A percentile compares a stretch with the other conserved stretches of the same genome.
Conservation (phyloP, 805 yeast genomes). For the Lipomyces yamadae region DNA sequence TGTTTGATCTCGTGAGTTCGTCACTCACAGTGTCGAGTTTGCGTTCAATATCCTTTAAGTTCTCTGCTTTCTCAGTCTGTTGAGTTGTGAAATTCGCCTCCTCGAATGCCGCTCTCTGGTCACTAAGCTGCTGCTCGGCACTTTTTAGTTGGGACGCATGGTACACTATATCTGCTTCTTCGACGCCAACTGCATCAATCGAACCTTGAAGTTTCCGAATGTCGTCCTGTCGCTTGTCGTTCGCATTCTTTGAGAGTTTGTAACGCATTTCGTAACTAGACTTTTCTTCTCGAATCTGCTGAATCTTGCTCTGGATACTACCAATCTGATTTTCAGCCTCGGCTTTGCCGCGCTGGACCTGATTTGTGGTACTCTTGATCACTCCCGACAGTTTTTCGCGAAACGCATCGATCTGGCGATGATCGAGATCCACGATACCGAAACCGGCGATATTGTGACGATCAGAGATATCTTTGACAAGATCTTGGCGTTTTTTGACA, state of each 20-base stretch:
- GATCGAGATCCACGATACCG: conserved; percentile 17
- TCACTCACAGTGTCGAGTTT: conserved; percentile 58
- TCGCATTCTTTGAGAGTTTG: conserved; percentile 16
- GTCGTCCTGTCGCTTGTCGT: conserved; percentile 42
- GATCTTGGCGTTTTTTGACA: conserved; percentile 25
- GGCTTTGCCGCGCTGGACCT: conserved; percentile 18
- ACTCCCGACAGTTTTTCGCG: conserved; percentile 11
- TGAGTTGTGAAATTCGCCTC: conserved; percentile 15
- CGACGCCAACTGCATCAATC: conserved; percentile 48
- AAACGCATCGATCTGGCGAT: conserved; percentile 23
- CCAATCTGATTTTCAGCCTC: conserved; percentile 45
- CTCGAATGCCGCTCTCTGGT: conserved; percentile 25
- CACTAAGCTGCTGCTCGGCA: conserved; percentile 49
- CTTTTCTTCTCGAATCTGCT: conserved; percentile 40
- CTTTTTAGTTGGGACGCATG: conserved; percentile 47
- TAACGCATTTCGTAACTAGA: conserved; percentile 39
- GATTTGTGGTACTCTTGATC: conserved; percentile 20
- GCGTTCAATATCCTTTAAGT: conserved; percentile 37
- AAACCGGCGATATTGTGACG: conserved; percentile 27
- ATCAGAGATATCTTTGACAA: conserved; percentile 21
- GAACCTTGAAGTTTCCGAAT: conserved; percentile 49
- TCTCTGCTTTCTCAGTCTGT: conserved; percentile 6
- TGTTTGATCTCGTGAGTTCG: conserved; percentile 57
- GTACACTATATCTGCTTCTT: conserved; percentile 55
- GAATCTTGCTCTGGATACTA: conserved; percentile 37